Conservation (phyloP, 2,329 filamentous ascomycete species). For the Fusarium redolens region DNA sequence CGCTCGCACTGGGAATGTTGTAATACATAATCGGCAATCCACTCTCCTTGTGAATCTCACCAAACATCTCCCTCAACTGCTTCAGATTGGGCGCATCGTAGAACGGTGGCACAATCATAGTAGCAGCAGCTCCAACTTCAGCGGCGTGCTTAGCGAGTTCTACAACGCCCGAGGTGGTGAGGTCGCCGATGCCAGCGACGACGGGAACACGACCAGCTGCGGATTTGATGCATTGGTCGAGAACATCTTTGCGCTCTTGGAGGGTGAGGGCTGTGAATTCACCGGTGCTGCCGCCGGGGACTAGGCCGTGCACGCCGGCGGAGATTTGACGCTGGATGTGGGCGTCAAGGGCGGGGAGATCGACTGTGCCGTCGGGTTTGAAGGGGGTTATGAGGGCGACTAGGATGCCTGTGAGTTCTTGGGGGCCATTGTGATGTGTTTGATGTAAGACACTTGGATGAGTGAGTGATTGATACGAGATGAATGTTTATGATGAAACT, state of each 20-base stretch:
- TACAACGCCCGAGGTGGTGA: constrained; percentile 51
- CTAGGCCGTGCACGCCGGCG: constrained; percentile 60
- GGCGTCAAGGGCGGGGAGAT: constrained; percentile 45
- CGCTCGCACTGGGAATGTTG: constrained; percentile 61
- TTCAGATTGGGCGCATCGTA: constrained; percentile 58
- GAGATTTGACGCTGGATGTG: constrained; percentile 60
- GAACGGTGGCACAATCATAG: constrained; percentile 63
- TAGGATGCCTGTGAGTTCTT: constrained; percentile 55
- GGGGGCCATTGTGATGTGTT: constrained; percentile 28
- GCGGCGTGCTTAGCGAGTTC: constrained; percentile 47
- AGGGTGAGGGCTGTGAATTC: constrained; percentile 59
- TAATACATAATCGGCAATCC: constrained; percentile 61
- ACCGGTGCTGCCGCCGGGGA: constrained; percentile 60
- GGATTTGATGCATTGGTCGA: constrained; percentile 51
- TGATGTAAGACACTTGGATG: neutral
- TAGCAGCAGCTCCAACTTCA: constrained; percentile 52
- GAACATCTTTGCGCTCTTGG: constrained; percentile 58
- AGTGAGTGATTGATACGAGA: neutral
- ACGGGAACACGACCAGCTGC: constrained; percentile 55
- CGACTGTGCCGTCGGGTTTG: constrained; percentile 56
- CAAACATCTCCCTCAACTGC: constrained; percentile 51
- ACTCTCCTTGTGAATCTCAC: constrained; percentile 54
- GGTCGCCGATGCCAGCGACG: constrained; percentile 57
- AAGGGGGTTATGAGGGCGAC: constrained; percentile 62
- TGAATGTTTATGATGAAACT: neutral